Conservation (phyloP, 192 early-diverging fungal species). For the Cladochytrium replicatum region DNA sequence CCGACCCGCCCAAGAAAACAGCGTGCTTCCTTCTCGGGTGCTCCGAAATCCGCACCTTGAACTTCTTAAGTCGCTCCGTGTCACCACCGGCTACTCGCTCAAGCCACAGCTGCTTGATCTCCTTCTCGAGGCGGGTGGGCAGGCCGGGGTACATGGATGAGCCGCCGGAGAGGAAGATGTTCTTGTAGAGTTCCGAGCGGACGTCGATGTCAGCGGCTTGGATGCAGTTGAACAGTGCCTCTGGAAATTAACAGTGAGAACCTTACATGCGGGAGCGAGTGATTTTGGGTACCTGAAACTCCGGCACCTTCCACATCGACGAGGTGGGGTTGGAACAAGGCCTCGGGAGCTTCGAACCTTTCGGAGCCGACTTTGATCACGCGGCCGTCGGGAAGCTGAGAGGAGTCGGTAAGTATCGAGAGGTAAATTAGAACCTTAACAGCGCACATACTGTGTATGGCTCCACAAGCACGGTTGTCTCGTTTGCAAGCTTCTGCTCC, state of each 20-base stretch:
- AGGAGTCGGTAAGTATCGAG: neutral
- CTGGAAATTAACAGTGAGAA: slow-evolving; percentile 27
- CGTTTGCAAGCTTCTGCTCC: slow-evolving; percentile 88
- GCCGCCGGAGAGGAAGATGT: slow-evolving; percentile 96
- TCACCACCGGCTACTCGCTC: slow-evolving; percentile 82
- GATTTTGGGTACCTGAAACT: slow-evolving; percentile 60
- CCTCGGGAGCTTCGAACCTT: slow-evolving; percentile 96
- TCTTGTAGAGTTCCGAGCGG: slow-evolving; percentile 89
- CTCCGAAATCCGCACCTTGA: slow-evolving; percentile 96
- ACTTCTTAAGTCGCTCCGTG: slow-evolving; percentile 76
- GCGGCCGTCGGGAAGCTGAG: slow-evolving; percentile 90
- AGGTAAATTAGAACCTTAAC: neutral
- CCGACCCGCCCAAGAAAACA: slow-evolving; percentile 97
- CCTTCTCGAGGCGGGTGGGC: slow-evolving; percentile 94
- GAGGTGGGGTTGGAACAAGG: slow-evolving; percentile 95
- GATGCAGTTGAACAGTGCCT: slow-evolving; percentile 87
- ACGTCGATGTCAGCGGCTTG: slow-evolving; percentile 86
- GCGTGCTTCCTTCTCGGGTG: slow-evolving; percentile 96
- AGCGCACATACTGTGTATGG: slow-evolving; percentile 68
- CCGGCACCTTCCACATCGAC: slow-evolving; percentile 91
- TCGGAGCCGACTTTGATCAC: slow-evolving; percentile 98
- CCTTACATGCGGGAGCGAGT: neutral
- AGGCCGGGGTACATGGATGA: slow-evolving; percentile 98
- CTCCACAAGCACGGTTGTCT: slow-evolving; percentile 95
- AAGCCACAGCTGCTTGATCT: slow-evolving; percentile 93